phyloP scores from a whole-genome alignment of 179 eudicot species.

The Kewa caespitosa region DNA sequence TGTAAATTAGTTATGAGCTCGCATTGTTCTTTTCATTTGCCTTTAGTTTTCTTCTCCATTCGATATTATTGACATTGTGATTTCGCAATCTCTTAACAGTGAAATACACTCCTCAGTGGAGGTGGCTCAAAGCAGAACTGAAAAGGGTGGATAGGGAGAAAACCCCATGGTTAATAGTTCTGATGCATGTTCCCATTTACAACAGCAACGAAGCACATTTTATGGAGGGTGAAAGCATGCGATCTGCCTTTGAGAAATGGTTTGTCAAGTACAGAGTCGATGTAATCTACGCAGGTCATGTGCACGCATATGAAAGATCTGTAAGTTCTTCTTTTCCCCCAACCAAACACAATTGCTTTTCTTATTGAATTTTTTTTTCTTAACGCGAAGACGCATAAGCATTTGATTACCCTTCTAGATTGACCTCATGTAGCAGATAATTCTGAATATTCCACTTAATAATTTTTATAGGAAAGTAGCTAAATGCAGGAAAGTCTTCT shows the following conservation, averaged over 20 bases:
- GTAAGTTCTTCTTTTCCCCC: constrained; percentile 35
- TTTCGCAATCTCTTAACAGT: constrained; percentile 43
- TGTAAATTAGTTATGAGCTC: too few relatives aligned
- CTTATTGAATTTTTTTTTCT: too few relatives aligned
- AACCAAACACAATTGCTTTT: not conserved
- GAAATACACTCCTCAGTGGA: constrained; percentile 92
- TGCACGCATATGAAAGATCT: constrained; percentile 96
- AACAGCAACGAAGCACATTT: constrained; percentile 82
- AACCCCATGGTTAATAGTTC: constrained; percentile 94
- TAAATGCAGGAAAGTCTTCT: not conserved
- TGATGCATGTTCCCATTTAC: constrained; percentile 91
- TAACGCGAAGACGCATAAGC: too few relatives aligned
- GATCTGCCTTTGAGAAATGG: constrained; percentile 69
- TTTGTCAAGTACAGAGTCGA: constrained; percentile 80
- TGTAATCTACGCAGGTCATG: constrained; percentile 83
- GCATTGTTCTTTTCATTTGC: not conserved
- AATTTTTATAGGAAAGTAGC: too few relatives aligned
- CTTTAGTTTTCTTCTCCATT: not conserved
- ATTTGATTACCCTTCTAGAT: too few relatives aligned
- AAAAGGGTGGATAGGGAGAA: constrained; percentile 70
- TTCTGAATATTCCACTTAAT: too few relatives aligned
- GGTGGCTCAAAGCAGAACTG: constrained; percentile 70
- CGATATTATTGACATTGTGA: not conserved
- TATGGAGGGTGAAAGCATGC: constrained; percentile 97
- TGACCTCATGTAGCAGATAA: too few relatives aligned